Base-by-base conservation (phyloP, 345 rosid genomes). In the Rhizophora mangle region DNA sequence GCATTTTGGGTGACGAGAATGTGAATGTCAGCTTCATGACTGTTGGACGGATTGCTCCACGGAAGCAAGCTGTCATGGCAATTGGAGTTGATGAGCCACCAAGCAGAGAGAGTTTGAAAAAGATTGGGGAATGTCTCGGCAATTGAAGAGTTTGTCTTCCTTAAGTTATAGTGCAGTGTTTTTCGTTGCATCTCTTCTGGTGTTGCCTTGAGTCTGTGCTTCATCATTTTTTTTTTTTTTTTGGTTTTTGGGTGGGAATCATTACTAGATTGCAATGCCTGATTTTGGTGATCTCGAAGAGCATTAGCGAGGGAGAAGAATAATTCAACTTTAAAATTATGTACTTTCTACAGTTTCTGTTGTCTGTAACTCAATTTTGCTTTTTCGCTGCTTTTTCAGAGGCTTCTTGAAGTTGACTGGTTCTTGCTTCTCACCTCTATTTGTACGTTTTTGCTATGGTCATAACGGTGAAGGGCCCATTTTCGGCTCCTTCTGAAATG, bases 11-110 rank as follows among this genome's bases (percentile, higher is more conserved):
- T 16, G 86, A 82, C 75, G 91, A 86, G 64, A 91, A 91, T 54
- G 95, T 91, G 22, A 90, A 90, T 66, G 92, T 90, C 62, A 87
- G 86, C 65, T 90, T 90, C 82, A 88, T 87, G 94, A 91, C 89
- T 9, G 97, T 88, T n/a, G 97, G 95, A 5, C 85, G 97, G 83
- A 81, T 88, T 4, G 92, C 97, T 39, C 92, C 95, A 0, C 65
- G 95, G 64, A 91, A 87, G 78, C 94, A 91, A 31, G 96, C 96
- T 0, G 84, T 91, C 46, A 91, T 88, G 92, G 96, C 92, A 3
- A 91, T 91, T 30, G 94, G 95, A 20, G 91, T 91, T 0, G 96
- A 88, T 27, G 96, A 90, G 3, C 86, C 79, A 56, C 97, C 93
- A 11, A 81, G 83, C 66, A 79, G 79, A 32, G 85, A 85, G 68